Percentiles rank a stretch among this genome's conserved stretches.
Evolutionary conservation across 2,329 filamentous ascomycete species (phyloP).

Genomic region (Ampelomyces quisqualis): DNA sequence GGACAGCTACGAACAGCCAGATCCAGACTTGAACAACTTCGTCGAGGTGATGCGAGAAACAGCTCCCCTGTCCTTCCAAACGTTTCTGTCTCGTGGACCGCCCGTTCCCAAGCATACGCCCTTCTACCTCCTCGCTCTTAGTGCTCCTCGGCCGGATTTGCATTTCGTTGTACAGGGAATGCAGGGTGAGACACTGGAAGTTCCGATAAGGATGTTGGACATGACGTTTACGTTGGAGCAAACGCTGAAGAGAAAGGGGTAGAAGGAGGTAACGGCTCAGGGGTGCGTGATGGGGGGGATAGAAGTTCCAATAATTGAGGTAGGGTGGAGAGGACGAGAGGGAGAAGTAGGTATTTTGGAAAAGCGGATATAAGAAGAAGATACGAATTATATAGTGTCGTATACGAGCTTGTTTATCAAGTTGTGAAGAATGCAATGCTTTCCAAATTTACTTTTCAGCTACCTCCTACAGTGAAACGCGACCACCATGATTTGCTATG

Average conservation of each 20-base stretch:
- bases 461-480: too few relatives aligned
- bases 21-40: too few relatives aligned
- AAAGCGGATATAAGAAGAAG: neutral
- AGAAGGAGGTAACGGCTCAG: conserved; percentile 1
- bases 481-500: too few relatives aligned
- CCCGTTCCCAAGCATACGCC: conserved; percentile 1
- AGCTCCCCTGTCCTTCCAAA: neutral
- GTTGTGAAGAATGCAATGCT: neutral
- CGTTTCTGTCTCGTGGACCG: neutral
- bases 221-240: conserved; percentile 7
- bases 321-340: neutral
- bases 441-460: conserved; percentile 19
- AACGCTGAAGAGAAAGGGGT: conserved; percentile 2
- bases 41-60: too few relatives aligned
- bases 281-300: conserved; percentile 2
- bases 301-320: conserved; percentile 3
- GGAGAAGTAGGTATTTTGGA: neutral
- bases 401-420: neutral
- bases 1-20: too few relatives aligned
- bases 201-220: conserved; percentile 3
- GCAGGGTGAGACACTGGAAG: conserved; percentile 4
- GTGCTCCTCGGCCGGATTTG: neutral
- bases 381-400: neutral
- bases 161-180: conserved; percentile 5
- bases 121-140: conserved; percentile 3